These are phyloP conservation scores for Myotisia sp. DNA, from an alignment of 2,329 filamentous ascomycete species.

Conservation along the genomic window DNA sequence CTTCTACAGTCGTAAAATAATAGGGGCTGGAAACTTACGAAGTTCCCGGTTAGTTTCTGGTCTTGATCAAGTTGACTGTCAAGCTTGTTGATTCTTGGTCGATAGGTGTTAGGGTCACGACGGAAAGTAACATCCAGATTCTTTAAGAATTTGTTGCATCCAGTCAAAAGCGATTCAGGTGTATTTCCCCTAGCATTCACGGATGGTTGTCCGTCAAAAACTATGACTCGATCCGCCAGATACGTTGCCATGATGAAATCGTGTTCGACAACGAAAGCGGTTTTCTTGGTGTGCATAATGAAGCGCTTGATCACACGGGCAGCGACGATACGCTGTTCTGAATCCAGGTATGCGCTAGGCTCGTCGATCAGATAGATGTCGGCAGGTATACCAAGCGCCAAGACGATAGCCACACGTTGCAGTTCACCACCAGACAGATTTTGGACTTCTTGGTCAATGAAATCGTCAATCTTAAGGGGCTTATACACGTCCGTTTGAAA, in stretches of 20 bases:
- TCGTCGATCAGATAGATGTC: constrained; percentile 99
- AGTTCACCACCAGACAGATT: constrained; percentile 98
- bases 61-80: constrained; percentile 94
- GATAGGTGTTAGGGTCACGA: constrained; percentile 88
- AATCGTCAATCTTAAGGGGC: constrained; percentile 96
- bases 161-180: constrained; percentile 82
- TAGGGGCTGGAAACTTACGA: constrained; percentile 42
- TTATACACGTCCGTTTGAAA: constrained; percentile 99
- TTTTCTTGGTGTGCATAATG: constrained; percentile 99
- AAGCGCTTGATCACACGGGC: constrained; percentile 97
- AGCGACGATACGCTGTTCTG: constrained; percentile 95
- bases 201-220: constrained; percentile 90
- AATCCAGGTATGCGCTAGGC: constrained; percentile 92
- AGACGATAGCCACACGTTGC: constrained; percentile 95
- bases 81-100: constrained; percentile 95
- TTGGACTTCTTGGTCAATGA: constrained; percentile 99
- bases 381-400: constrained; percentile 86
- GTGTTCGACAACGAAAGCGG: constrained; percentile 97
- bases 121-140: constrained; percentile 97
- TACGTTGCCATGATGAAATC: constrained; percentile 95
- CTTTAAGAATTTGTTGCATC: constrained; percentile 93
- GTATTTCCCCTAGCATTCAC: constrained; percentile 74
- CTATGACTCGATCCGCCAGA: constrained; percentile 85
- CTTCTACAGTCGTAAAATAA: neutral
- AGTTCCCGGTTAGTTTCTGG: constrained; percentile 88